Conservation (phyloP, 225 moss, liverwort and hornwort genomes). For the Sphagnum tenellum region DNA sequence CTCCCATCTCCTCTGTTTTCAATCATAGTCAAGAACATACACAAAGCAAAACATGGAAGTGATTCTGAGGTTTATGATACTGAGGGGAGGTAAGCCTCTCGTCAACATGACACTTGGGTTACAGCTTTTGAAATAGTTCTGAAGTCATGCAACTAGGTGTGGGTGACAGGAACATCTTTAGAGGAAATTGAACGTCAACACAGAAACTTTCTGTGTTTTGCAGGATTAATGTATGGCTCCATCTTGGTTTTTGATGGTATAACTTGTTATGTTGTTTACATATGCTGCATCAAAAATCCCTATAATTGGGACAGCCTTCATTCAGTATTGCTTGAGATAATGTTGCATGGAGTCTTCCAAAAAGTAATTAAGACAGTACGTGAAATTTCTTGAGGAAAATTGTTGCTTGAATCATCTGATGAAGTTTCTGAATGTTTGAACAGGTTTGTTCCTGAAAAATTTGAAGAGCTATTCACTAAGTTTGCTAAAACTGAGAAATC, state of each 20-base stretch:
- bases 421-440: not conserved
- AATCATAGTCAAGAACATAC: constrained; percentile 56
- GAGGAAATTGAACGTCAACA: not conserved
- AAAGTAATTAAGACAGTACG: no score
- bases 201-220: not conserved
- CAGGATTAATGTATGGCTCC: no score
- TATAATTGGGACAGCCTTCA: no score
- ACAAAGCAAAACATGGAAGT: constrained; percentile 60
- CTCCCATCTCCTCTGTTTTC: constrained; percentile 47
- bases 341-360: no score
- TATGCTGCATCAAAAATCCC: no score
- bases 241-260: no score
- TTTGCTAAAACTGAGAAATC: constrained; percentile 32
- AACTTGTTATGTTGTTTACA: no score
- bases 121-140: not conserved
- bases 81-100: constrained; percentile 48
- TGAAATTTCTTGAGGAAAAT: no score
- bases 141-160: not conserved
- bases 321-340: no score
- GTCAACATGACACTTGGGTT: not conserved
- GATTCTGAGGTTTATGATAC: constrained; percentile 60
- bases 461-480: constrained; percentile 63
- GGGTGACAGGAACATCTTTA: not conserved
- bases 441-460: constrained; percentile 68
- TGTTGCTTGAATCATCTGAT: not conserved